These are phyloP conservation scores for Skeletonema costatum DNA, from an alignment of 108 stramenopile species.

Conservation along the genomic window DNA sequence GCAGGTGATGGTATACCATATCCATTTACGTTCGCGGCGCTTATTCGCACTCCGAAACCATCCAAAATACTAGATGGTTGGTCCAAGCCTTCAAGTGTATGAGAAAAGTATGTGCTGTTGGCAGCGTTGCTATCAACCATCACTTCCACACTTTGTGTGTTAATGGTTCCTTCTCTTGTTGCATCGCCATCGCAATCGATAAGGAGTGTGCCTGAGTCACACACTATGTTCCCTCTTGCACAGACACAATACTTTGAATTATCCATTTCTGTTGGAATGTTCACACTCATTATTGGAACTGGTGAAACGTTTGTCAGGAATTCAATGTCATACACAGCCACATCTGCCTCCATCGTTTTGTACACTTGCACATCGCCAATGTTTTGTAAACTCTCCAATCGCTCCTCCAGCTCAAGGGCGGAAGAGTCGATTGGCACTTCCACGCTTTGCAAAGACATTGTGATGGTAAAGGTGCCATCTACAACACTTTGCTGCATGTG, in stretches of 20 bases:
- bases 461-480: conserved; percentile 28
- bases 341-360: conserved; percentile 4
- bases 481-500: conserved; percentile 15
- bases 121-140: neutral
- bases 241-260: conserved; percentile 38
- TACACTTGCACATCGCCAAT: conserved; percentile 53
- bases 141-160: conserved; percentile 15
- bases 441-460: conserved; percentile 8
- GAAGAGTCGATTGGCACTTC: conserved; percentile 16
- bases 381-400: conserved; percentile 43
- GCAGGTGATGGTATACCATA: conserved; percentile 48
- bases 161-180: conserved; percentile 26
- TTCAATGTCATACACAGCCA: conserved; percentile 27
- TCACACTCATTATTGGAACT: conserved; percentile 26
- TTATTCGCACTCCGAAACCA: conserved; percentile 64
- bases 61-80: conserved; percentile 52
- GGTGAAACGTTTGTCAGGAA: conserved; percentile 32
- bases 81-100: conserved; percentile 45
- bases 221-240: conserved; percentile 15
- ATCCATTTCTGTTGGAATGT: conserved; percentile 6
- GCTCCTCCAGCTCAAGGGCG: conserved; percentile 39
- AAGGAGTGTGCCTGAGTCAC: conserved; percentile 11
- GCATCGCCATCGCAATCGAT: conserved; percentile 8
- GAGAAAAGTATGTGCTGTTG: conserved; percentile 24
- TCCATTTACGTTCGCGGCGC: conserved; percentile 55